These are phyloP conservation scores for Flaveria brownii DNA, from an alignment of 129 eudicot species.

Conservation along the genomic window DNA sequence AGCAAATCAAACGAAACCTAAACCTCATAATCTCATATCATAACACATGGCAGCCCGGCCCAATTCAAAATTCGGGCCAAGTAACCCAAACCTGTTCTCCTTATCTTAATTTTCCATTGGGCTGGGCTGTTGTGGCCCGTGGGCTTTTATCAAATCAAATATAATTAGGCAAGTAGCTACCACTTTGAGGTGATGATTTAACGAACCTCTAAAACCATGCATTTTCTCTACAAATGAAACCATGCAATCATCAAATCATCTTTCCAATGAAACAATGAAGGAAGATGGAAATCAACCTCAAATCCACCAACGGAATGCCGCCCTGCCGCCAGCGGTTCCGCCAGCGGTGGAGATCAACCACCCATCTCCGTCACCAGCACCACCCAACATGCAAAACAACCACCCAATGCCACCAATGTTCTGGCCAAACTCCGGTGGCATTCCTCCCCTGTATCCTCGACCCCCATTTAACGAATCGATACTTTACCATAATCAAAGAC, in stretches of 20 bases:
- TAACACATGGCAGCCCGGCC: no score
- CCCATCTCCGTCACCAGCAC: slow-evolving; percentile 17
- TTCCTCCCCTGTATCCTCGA: slow-evolving; percentile 35
- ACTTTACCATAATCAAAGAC: slow-evolving; percentile 18
- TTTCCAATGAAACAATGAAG: slow-evolving; percentile 25
- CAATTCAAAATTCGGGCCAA: no score
- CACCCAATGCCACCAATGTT: slow-evolving; percentile 25
- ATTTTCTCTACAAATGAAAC: neutral
- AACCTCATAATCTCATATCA: no score
- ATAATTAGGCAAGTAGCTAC: neutral
- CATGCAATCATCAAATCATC: neutral
- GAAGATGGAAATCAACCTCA: slow-evolving; percentile 26
- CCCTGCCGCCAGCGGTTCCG: slow-evolving; percentile 15
- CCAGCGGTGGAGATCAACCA: slow-evolving; percentile 8
- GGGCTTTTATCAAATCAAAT: neutral
- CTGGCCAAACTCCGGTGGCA: slow-evolving; percentile 22
- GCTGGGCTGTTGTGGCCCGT: no score
- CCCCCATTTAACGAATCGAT: slow-evolving; percentile 23
- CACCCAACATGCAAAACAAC: slow-evolving; percentile 22
- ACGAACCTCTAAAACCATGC: slow-evolving; percentile 20
- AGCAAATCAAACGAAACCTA: no score
- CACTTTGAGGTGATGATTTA: slow-evolving; percentile 12
- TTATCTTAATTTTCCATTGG: no score
- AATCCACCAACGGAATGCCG: slow-evolving; percentile 37
- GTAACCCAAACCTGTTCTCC: no score